A percentile compares a stretch with the other conserved stretches of the same genome.
These are phyloP conservation scores for Nemania sp. DNA, from an alignment of 2,329 filamentous ascomycete genomes.

Conservation along the genomic window DNA sequence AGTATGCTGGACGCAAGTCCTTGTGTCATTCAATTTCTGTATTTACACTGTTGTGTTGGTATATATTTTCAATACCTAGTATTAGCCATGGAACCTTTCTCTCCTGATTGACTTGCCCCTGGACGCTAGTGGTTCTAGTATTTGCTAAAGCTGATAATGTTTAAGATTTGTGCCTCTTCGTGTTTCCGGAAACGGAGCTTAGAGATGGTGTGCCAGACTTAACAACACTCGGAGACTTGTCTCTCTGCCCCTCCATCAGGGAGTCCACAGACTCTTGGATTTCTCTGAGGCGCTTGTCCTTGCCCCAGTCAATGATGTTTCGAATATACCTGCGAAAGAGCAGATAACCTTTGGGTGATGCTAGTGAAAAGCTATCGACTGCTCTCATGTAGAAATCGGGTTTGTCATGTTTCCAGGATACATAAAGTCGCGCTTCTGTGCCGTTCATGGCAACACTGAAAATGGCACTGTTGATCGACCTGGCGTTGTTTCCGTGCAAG, in stretches of 20 bases:
- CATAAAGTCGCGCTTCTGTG: constrained; percentile 51
- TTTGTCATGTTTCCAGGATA: constrained; percentile 51
- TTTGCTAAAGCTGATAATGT: too few relatives aligned
- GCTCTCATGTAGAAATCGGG: constrained; percentile 48
- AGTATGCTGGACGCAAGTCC: too few relatives aligned
- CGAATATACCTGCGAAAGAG: constrained; percentile 51
- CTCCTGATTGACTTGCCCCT: too few relatives aligned
- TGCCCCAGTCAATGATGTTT: constrained; percentile 55
- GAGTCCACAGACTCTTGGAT: constrained; percentile 39
- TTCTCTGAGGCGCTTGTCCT: constrained; percentile 44
- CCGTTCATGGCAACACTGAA: constrained; percentile 53
- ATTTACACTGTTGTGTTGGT: too few relatives aligned
- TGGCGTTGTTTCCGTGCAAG: constrained; percentile 38
- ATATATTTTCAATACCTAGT: too few relatives aligned
- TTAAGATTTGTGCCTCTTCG: not conserved
- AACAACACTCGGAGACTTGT: not conserved
- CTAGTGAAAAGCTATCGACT: constrained; percentile 49
- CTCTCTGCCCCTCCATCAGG: constrained; percentile 5
- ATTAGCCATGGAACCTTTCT: too few relatives aligned
- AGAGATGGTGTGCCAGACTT: not conserved
- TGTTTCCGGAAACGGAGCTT: not conserved
- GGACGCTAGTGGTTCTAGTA: too few relatives aligned
- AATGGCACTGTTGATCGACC: constrained; percentile 44
- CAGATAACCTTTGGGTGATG: constrained; percentile 46
- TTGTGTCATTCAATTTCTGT: too few relatives aligned